A percentile compares a stretch with the other conserved stretches of the same genome.
These are phyloP conservation scores for Lycium ferocissimum DNA, from an alignment of 257 asterid genomes.

Conservation along the genomic window DNA sequence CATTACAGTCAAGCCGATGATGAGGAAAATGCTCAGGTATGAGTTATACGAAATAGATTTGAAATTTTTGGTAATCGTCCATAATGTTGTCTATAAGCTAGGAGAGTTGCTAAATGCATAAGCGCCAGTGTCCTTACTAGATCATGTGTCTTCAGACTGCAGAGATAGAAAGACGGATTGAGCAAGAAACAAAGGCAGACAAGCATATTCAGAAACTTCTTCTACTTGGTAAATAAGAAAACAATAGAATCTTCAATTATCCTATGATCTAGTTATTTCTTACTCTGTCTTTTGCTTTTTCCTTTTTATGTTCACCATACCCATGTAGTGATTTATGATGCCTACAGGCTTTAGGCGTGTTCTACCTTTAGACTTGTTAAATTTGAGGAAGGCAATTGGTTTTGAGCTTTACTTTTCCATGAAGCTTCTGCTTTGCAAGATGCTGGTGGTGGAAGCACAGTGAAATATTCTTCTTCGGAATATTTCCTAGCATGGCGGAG, in stretches of 20 bases:
- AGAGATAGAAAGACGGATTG: constrained; percentile 94
- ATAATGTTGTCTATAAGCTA: constrained; percentile 7
- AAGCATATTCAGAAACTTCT: constrained; percentile 96
- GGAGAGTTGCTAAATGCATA: constrained; percentile 1
- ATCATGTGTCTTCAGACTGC: constrained; percentile 68
- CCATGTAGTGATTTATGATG: constrained; percentile 18
- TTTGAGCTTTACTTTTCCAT: constrained; percentile 1
- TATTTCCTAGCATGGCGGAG: constrained; percentile 9
- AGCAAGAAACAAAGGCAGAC: constrained; percentile 96
- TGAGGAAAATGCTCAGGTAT: constrained; percentile 90
- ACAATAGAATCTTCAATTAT: background rate
- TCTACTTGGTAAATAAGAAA: constrained; percentile 67
- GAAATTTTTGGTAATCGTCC: background rate
- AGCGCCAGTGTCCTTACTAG: constrained; percentile 14
- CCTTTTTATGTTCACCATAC: background rate
- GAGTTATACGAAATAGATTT: background rate
- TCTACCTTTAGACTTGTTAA: background rate
- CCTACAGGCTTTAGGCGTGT: background rate
- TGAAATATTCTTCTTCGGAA: background rate
- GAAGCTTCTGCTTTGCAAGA: constrained; percentile 25
- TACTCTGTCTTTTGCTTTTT: background rate
- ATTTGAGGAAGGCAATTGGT: constrained; percentile 20
- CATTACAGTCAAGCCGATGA: constrained; percentile 66
- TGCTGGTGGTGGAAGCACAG: background rate
- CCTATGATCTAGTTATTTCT: constrained; percentile 8